Evolutionary conservation across 371 early-diverging fungal genomes (phyloP), one percentile per base, ranked within the genome.

Genomic region (Mucor indicus): DNA sequence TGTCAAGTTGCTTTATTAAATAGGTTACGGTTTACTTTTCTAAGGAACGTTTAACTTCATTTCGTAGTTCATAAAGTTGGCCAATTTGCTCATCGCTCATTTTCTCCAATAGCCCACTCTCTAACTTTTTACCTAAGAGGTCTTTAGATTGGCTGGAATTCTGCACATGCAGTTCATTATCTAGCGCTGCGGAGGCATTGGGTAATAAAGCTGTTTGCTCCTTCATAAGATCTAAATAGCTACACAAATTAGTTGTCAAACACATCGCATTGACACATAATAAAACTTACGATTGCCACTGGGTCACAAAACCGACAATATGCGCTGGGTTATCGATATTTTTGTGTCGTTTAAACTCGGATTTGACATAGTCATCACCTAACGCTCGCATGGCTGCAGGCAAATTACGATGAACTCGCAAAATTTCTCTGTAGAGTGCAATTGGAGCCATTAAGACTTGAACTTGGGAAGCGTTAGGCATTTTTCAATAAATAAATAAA

Each of bases 61-160:
- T 64, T 48, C 81, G 58, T 48, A 87, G 62, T 52, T 80, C 85
- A 62, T 75, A 80, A 17, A 87, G 54, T 43, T 84, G 85, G 1
- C 85, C 85, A 11, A 87, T 37, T 47, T 85, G 85, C 53, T 87
- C 80, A 38, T 83, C 83, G 21, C 65, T 79, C 75, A 87, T 69
- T 51, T 75, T 83, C 4, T 87, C 83, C 30, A 84, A 43, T 22
- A 72, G 42, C 3, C 63, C 51, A 10, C 50, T 11, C 23, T 77
- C 73, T 16, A 87, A 21, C 42, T 69, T 79, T 60, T 72, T 79
- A 16, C 86, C 85, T 66, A 70, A 61, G 5, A 64, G 68, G 9
- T 58, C 58, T 4, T 38, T 40, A 22, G 73, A 67, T 16, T 39
- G 56, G 21, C 67, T 62, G 44, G 64, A 66, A 23, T 64, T 64